Conservation (phyloP, 305 asterid genomes). For the Galium porrigens region DNA sequence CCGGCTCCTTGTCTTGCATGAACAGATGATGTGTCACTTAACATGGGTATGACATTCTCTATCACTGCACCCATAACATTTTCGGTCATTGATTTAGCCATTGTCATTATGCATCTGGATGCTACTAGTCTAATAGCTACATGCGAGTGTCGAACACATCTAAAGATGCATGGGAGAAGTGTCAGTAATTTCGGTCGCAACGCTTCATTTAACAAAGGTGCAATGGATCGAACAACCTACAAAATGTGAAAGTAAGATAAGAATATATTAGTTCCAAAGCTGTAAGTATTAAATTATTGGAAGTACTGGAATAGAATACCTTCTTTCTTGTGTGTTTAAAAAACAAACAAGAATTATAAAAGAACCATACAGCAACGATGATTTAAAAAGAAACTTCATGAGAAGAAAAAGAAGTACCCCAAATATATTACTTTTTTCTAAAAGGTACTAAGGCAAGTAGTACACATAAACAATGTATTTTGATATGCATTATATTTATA, state of each 20-base stretch:
- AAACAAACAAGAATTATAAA: no score
- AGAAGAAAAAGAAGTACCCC: not conserved
- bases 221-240: constrained; percentile 85
- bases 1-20: constrained; percentile 99
- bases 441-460: not conserved
- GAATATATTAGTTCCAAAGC: not conserved
- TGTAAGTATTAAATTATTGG: not conserved
- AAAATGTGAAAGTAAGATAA: constrained; percentile 11
- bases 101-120: constrained; percentile 75
- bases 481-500: not conserved
- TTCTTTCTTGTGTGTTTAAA: no score
- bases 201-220: constrained; percentile 54
- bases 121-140: constrained; percentile 85
- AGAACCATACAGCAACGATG: not conserved
- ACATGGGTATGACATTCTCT: constrained; percentile 82
- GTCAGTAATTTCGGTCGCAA: constrained; percentile 66
- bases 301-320: no score
- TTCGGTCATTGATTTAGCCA: constrained; percentile 85
- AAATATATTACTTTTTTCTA: no score
- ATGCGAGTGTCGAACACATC: constrained; percentile 84
- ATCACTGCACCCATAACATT: constrained; percentile 79
- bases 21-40: constrained; percentile 72
- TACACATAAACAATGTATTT: not conserved
- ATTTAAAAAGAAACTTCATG: not conserved
- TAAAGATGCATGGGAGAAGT: constrained; percentile 81